These are phyloP conservation scores for Inga laurina DNA, from an alignment of 306 rosid species.

Conservation along the genomic window DNA sequence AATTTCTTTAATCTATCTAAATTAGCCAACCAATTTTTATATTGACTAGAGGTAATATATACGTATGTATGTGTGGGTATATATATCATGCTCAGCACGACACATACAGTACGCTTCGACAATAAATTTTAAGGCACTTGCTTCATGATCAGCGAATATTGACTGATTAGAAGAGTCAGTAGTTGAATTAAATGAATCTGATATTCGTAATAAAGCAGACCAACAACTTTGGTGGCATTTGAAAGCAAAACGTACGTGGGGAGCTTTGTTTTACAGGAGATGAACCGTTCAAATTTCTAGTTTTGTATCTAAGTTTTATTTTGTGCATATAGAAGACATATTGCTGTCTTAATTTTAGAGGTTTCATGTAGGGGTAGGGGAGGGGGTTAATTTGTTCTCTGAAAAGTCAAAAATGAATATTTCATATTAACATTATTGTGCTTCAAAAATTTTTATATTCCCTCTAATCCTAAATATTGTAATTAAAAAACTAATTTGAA, in stretches of 20 bases:
- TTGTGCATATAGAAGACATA: neutral
- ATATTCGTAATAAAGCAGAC: neutral
- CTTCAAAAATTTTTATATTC: too few species aligned
- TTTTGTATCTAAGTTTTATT: neutral
- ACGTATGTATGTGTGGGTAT: too few species aligned
- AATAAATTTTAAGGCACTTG: too few species aligned
- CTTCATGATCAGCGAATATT: neutral
- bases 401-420: too few species aligned
- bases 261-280: neutral
- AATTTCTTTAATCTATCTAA: too few species aligned
- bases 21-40: too few species aligned
- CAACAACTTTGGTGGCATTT: neutral
- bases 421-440: too few species aligned
- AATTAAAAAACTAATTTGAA: too few species aligned
- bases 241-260: neutral
- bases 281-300: neutral
- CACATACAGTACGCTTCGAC: neutral
- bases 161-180: neutral
- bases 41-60: too few species aligned
- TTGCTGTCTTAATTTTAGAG: neutral
- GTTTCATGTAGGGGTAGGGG: neutral
- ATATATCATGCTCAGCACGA: neutral
- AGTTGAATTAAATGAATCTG: neutral
- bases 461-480: too few species aligned
- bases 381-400: neutral